Evolutionary conservation across 768 basidiomycete genomes (phyloP).

Genomic region (Leccinum fibrillosum): DNA sequence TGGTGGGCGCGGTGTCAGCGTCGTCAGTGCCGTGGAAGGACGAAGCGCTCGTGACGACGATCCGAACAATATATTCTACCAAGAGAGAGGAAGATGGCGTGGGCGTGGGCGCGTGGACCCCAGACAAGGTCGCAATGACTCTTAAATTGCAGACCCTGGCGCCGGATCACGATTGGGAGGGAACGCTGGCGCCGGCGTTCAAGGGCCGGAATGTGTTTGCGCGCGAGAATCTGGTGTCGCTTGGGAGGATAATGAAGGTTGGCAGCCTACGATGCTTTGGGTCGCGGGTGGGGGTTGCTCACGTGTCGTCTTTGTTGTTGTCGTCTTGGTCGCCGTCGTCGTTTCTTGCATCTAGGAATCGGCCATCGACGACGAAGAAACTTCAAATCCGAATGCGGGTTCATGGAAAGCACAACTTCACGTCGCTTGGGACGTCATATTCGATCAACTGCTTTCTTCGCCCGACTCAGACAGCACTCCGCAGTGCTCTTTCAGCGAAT

Average conservation of each 20-base stretch:
- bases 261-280: background rate
- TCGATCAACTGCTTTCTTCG: slow-evolving; percentile 68
- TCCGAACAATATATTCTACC: slow-evolving; percentile 48
- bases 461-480: slow-evolving; percentile 31
- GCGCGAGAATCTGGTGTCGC: slow-evolving; percentile 62
- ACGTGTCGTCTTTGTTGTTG: background rate
- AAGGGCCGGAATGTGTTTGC: slow-evolving; percentile 69
- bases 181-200: slow-evolving; percentile 67
- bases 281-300: slow-evolving; percentile 2
- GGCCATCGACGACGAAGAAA: slow-evolving; percentile 51
- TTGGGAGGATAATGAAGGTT: slow-evolving; percentile 83
- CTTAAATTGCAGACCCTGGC: slow-evolving; percentile 62
- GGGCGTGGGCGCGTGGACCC: slow-evolving; percentile 56
- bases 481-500: slow-evolving; percentile 79
- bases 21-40: slow-evolving; percentile 70
- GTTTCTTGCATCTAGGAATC: slow-evolving; percentile 45
- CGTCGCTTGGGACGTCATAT: slow-evolving; percentile 84
- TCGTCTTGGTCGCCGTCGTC: background rate
- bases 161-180: slow-evolving; percentile 67
- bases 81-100: slow-evolving; percentile 4
- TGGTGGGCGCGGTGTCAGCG: slow-evolving; percentile 54
- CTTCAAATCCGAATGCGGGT: slow-evolving; percentile 47
- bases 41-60: slow-evolving; percentile 50
- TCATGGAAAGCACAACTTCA: slow-evolving; percentile 90
- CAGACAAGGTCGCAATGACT: slow-evolving; percentile 83